Evolutionary conservation across 805 yeast genomes (phyloP).

Genomic region (Candida palmyrensis): DNA sequence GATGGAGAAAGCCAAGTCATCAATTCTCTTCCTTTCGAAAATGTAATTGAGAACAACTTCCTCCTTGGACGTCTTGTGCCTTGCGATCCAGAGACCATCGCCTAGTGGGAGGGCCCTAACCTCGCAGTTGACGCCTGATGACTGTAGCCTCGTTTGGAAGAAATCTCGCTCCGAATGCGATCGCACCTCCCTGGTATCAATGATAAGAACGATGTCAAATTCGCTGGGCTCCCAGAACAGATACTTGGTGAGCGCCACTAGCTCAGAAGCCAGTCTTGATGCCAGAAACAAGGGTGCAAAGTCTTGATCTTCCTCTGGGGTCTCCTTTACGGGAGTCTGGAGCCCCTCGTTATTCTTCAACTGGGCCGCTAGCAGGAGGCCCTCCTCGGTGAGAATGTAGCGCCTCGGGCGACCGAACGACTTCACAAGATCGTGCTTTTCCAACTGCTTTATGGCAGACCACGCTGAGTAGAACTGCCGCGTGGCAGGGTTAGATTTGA

Average conservation of each 20-base stretch:
- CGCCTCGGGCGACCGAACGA: constrained; percentile 53
- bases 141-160: constrained; percentile 51
- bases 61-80: constrained; percentile 48
- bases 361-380: constrained; percentile 54
- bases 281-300: no score
- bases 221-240: constrained; percentile 58
- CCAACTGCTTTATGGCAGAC: constrained; percentile 60
- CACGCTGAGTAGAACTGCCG: constrained; percentile 71
- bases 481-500: constrained; percentile 54
- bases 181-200: constrained; percentile 82
- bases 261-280: neutral
- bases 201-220: constrained; percentile 54
- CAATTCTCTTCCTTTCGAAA: constrained; percentile 86
- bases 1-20: constrained; percentile 78
- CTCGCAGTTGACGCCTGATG: constrained; percentile 46
- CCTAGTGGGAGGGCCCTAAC: constrained; percentile 69
- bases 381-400: constrained; percentile 67
- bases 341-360: constrained; percentile 45
- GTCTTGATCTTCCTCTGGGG: no score
- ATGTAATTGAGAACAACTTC: constrained; percentile 74
- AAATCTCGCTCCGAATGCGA: constrained; percentile 64
- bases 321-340: neutral
- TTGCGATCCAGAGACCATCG: constrained; percentile 87
- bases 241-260: constrained; percentile 19
- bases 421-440: constrained; percentile 54